Evolutionary conservation across 352 stramenopile genomes (phyloP), one percentile per base, ranked within the genome.

Genomic region (Pythium phragmiticola): DNA sequence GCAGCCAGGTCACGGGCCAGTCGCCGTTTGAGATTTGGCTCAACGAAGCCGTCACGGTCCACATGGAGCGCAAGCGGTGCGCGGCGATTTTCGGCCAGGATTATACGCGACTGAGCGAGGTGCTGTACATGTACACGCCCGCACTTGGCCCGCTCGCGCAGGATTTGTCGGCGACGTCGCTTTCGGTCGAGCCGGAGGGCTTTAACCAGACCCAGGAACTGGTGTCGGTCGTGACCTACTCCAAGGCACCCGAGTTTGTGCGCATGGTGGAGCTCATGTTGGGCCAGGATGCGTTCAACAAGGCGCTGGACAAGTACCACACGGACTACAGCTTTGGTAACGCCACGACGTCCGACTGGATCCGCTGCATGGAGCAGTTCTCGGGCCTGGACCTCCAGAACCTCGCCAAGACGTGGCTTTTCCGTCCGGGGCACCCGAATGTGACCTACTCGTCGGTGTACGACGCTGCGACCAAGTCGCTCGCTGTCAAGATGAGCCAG

Each of bases 171-270:
- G 78, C 82, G 13, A 88, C 82, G 16, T 89, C 78, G 52, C 66
- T 91, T 23, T 87, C 79, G 49, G 70, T 91, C 11, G 82, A 91
- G 57, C 82, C 82, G 0, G 76, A 88, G 59, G 82, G 82, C 14
- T 90, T 90, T 61, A 90, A 90, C 71, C 80, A 89, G 60, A 90
- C 82, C 6, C 82, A 92, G 55, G 82, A 92, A 42, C 75, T 92
- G n/a, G 69, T 92, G 19, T 90, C 80, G 33, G 82, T 78, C 36
- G 81, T 92, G 26, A 92, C 82, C 0, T 92, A 92, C 73, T 87
- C 78, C 46, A 92, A 92, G 72, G 80, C 82, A 16, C 82, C 82
- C 8, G 82, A 92, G 55, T 86, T 92, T 60, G 82, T 92, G 60
- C 80, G 82, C 48, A 92, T 92, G 82, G 78, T 89, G 23, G 65